Percentiles rank a stretch among this genome's conserved stretches.
These are phyloP conservation scores for Lentinus polychrous DNA, from an alignment of 1,284 basidiomycete species.

Conservation along the genomic window DNA sequence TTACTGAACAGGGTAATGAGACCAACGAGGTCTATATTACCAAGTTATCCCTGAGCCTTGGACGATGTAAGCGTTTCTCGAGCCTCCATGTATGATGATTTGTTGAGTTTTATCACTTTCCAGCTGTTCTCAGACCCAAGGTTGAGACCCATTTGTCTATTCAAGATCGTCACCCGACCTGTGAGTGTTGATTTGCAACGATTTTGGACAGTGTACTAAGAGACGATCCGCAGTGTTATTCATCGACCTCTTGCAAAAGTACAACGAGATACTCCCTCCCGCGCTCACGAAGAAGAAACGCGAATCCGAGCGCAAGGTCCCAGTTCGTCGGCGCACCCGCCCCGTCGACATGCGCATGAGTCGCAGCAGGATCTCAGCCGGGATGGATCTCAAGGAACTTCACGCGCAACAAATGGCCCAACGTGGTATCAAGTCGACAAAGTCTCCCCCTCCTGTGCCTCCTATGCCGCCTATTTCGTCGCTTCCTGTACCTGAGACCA, in stretches of 20 bases:
- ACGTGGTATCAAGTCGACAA: slow-evolving; percentile 20
- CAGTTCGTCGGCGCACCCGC: slow-evolving; percentile 80
- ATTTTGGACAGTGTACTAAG: neutral
- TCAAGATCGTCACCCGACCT: slow-evolving; percentile 77
- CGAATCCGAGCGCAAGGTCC: slow-evolving; percentile 78
- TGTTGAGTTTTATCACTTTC: slow-evolving; percentile 6
- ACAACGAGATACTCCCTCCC: slow-evolving; percentile 71
- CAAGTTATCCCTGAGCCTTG: slow-evolving; percentile 83
- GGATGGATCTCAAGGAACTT: slow-evolving; percentile 42
- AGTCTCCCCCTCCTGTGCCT: slow-evolving; percentile 12
- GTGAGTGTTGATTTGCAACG: slow-evolving; percentile 34
- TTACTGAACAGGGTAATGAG: slow-evolving; percentile 55
- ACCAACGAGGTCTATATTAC: slow-evolving; percentile 71
- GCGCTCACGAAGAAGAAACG: slow-evolving; percentile 80
- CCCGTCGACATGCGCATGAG: slow-evolving; percentile 85
- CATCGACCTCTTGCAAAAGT: slow-evolving; percentile 79
- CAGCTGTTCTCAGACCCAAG: slow-evolving; percentile 80
- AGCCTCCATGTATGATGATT: neutral
- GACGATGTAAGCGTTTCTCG: slow-evolving; percentile 59
- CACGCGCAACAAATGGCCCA: slow-evolving; percentile 44
- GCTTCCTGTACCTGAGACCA: slow-evolving; percentile 4
- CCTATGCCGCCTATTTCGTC: slow-evolving; percentile 1
- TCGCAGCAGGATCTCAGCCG: slow-evolving; percentile 40
- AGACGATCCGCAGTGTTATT: slow-evolving; percentile 49
- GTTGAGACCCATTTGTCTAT: slow-evolving; percentile 77